These are phyloP conservation scores for Mucor ambiguus DNA, from an alignment of 371 early-diverging fungal species.

Conservation along the genomic window DNA sequence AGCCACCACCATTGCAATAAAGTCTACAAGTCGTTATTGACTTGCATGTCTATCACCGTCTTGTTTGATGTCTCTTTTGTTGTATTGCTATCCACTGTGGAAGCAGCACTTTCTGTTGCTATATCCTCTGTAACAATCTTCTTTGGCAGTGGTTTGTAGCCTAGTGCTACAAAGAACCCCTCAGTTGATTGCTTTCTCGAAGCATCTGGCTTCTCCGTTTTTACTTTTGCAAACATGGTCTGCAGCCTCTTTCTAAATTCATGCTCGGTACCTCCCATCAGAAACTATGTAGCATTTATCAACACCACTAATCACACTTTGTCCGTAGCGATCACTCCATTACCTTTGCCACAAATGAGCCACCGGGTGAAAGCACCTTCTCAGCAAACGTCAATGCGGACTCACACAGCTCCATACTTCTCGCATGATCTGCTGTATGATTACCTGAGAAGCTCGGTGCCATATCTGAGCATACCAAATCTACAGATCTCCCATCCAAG, in stretches of 20 bases:
- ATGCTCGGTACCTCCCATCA: constrained; percentile 68
- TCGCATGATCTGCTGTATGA: constrained; percentile 54
- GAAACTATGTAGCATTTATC: constrained; percentile 34
- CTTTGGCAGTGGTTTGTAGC: constrained; percentile 23
- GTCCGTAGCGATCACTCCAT: too few species aligned
- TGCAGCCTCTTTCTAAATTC: constrained; percentile 52
- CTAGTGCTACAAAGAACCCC: constrained; percentile 72
- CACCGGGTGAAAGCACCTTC: constrained; percentile 59
- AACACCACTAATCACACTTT: too few species aligned
- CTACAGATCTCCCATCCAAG: constrained; percentile 45
- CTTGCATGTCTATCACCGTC: not conserved
- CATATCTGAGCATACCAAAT: constrained; percentile 80
- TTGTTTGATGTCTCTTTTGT: not conserved
- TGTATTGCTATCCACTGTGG: not conserved
- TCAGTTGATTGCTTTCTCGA: constrained; percentile 78
- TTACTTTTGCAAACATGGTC: constrained; percentile 50
- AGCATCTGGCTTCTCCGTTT: constrained; percentile 69
- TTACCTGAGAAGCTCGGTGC: constrained; percentile 77
- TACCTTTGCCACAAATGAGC: constrained; percentile 75
- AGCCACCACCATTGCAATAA: not conserved
- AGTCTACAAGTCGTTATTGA: not conserved
- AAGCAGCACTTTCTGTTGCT: not conserved
- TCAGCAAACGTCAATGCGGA: constrained; percentile 66
- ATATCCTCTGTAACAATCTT: not conserved
- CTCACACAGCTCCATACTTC: constrained; percentile 70